A percentile compares a stretch with the other conserved stretches of the same genome.
Conservation (phyloP, 2,329 filamentous ascomycete genomes). For the Arthrobotrys sinensis region DNA sequence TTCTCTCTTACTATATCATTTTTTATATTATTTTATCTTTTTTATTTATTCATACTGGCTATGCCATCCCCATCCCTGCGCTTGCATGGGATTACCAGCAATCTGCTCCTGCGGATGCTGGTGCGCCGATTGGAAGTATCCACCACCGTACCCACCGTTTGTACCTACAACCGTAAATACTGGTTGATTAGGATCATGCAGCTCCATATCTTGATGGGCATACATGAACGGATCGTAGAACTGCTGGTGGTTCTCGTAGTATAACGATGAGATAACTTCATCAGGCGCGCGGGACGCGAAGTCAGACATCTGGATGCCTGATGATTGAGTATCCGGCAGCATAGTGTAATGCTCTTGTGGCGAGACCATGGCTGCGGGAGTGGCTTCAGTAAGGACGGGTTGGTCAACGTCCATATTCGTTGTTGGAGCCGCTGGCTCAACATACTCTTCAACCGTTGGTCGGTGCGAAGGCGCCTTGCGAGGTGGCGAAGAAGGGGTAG, state of each 20-base stretch:
- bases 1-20: slow-evolving; percentile 1
- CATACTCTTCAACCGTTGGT: slow-evolving; percentile 52
- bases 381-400: slow-evolving; percentile 44
- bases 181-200: slow-evolving; percentile 56
- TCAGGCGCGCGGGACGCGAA: slow-evolving; percentile 51
- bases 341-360: slow-evolving; percentile 48
- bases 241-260: slow-evolving; percentile 45
- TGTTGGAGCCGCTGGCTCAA: slow-evolving; percentile 22
- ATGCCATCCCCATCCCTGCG: slow-evolving; percentile 48
- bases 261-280: slow-evolving; percentile 50
- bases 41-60: slow-evolving; percentile 34
- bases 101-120: slow-evolving; percentile 18
- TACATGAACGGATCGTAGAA: slow-evolving; percentile 59
- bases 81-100: slow-evolving; percentile 40
- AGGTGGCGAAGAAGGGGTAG: slow-evolving; percentile 33
- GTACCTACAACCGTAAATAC: slow-evolving; percentile 54
- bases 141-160: slow-evolving; percentile 36
- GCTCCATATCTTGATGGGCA: slow-evolving; percentile 57
- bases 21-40: slow-evolving; percentile 11
- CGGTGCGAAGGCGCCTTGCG: slow-evolving; percentile 14
- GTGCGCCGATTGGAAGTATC: slow-evolving; percentile 52
- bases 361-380: slow-evolving; percentile 37
- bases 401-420: slow-evolving; percentile 53
- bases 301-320: slow-evolving; percentile 56
- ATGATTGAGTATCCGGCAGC: slow-evolving; percentile 51